Conservation (phyloP, 108 stramenopile species). For the Fistulifera pelliculosa region DNA sequence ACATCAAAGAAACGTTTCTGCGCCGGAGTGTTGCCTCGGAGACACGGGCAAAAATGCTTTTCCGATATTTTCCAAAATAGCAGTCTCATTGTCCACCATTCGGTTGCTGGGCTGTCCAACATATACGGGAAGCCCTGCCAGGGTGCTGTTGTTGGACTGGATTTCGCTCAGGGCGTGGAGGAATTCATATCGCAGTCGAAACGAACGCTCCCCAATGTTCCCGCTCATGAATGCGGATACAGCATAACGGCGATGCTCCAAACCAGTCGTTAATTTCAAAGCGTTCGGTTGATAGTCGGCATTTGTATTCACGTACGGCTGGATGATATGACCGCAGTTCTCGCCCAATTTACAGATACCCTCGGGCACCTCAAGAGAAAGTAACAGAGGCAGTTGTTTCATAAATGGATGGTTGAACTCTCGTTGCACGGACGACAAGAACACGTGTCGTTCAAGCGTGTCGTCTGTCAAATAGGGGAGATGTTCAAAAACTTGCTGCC, state of each 20-base stretch:
- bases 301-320: slow-evolving; percentile 26
- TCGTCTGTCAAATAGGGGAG: slow-evolving; percentile 1
- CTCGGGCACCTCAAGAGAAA: too few relatives aligned
- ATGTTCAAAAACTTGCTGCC: neutral
- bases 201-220: slow-evolving; percentile 10
- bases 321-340: slow-evolving; percentile 13
- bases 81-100: neutral
- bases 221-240: slow-evolving; percentile 14
- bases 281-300: slow-evolving; percentile 18
- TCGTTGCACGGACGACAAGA: slow-evolving; percentile 13
- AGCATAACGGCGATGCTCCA: slow-evolving; percentile 13
- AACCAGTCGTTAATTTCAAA: neutral
- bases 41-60: slow-evolving; percentile 33
- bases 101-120: neutral
- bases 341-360: neutral
- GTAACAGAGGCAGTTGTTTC: slow-evolving; percentile 6
- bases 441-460: slow-evolving; percentile 8
- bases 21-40: slow-evolving; percentile 23
- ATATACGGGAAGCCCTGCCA: slow-evolving; percentile 27
- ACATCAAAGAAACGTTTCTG: slow-evolving; percentile 48
- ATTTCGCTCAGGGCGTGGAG: slow-evolving; percentile 13
- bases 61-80: slow-evolving; percentile 16
- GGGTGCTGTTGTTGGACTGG: slow-evolving; percentile 6
- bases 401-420: slow-evolving; percentile 6
- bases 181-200: slow-evolving; percentile 1